Evolutionary conservation across 2,329 filamentous ascomycete species (phyloP), one percentile per base, ranked within the genome.

Genomic region (Ophiostoma pallidulum): DNA sequence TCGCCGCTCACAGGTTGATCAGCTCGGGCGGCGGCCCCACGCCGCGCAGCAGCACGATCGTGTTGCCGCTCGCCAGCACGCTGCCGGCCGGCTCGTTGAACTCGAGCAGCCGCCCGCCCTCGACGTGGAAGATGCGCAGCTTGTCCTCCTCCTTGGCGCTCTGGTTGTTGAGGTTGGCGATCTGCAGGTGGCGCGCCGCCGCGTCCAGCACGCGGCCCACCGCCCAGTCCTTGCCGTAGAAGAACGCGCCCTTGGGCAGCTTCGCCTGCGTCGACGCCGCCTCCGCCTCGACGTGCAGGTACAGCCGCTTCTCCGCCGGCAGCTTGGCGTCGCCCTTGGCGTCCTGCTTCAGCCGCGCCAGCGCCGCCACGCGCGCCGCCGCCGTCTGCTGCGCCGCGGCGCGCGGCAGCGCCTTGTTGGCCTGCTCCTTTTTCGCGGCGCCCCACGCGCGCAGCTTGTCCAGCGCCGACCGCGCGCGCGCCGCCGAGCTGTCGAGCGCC

Each of bases 291-390:
- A 96, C 86, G 60, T 86, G 82, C 1, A 98, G 61, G 61, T 97
- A 97, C 2, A 98, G 68, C n/a, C 92, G 72, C 69, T 94, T 94
- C 54, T 95, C 88, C 0, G 72, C 64, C 0, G 88, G 73, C 0
- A 96, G 66, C 58, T 88, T 91, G 9, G 80, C 80, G 54, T 97
- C 91, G 1, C 94, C 94, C 67, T 95, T 96, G 3, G 92, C 91
- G 1, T 77, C 80, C 62, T 84, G 84, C 69, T 95, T 96, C 36
- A 98, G 70, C 9, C 76, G 78, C 53, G 88, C 88, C 7, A 91
- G 72, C 6, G 84, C 86, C 3, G 81, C 70, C 16, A 86, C 57
- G 3, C 82, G 75, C 41, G 81, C 78, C 0, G 84, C 76, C 0
- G 82, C 74, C 1, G 53, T 48, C 73, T 76, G 31, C 31, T 42